A percentile compares a stretch with the other conserved stretches of the same genome.
phyloP scores from a whole-genome alignment of 2,329 filamentous ascomycete species.

The Fonsecaea pedrosoi region DNA sequence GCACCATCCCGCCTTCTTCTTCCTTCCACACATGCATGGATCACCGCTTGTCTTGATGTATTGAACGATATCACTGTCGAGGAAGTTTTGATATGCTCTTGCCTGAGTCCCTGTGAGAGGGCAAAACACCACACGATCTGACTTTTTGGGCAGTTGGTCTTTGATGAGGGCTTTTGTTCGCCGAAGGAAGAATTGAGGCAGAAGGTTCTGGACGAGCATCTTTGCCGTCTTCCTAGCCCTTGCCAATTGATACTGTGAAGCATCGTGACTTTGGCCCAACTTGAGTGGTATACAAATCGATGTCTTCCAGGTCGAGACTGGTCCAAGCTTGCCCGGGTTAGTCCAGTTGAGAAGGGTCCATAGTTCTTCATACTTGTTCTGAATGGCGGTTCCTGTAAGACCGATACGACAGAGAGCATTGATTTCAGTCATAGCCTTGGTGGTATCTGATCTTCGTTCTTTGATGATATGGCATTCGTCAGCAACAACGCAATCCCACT shows the following conservation, averaged over 20 bases:
- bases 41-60: conserved; percentile 73
- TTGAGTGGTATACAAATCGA: conserved; percentile 81
- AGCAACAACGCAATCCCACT: conserved; percentile 93
- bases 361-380: conserved; percentile 96
- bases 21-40: conserved; percentile 71
- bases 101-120: conserved; percentile 82
- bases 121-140: conserved; percentile 92
- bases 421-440: conserved; percentile 84
- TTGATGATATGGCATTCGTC: conserved; percentile 95
- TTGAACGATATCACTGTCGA: conserved; percentile 73
- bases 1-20: conserved; percentile 80
- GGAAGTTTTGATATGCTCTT: conserved; percentile 80
- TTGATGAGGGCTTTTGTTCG: conserved; percentile 93
- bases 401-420: conserved; percentile 93
- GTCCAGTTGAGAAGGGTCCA: conserved; percentile 98
- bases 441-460: conserved; percentile 75
- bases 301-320: conserved; percentile 75
- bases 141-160: conserved; percentile 92
- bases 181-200: conserved; percentile 88
- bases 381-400: conserved; percentile 92
- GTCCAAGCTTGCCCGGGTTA: conserved; percentile 76
- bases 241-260: conserved; percentile 81
- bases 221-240: conserved; percentile 80
- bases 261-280: conserved; percentile 89
- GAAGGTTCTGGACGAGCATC: conserved; percentile 82